Percentiles rank a stretch among this genome's conserved stretches.
These are phyloP conservation scores for Lecanicillium sp. DNA, from an alignment of 2,329 filamentous ascomycete species.

Conservation along the genomic window DNA sequence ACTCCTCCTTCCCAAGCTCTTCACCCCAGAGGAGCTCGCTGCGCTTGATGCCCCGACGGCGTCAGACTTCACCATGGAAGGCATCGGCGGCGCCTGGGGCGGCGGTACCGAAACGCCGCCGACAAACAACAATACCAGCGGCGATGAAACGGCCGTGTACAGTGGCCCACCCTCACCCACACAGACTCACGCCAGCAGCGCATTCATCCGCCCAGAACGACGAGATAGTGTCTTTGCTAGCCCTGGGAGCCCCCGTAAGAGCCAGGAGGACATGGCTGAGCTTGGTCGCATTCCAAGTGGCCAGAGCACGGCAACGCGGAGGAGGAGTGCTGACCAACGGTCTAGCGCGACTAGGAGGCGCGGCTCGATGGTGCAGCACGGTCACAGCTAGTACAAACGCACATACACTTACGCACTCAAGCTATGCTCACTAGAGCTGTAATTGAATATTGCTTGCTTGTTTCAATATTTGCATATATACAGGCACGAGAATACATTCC, in stretches of 20 bases:
- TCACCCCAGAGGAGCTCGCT: conserved; percentile 51
- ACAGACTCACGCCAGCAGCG: background rate
- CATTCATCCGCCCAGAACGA: conserved; percentile 7
- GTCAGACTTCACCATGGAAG: conserved; percentile 68
- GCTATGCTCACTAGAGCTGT: no score
- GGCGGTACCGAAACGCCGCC: conserved; percentile 13
- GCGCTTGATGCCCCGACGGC: conserved; percentile 67
- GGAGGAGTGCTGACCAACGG: conserved; percentile 18
- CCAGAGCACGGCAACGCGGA: conserved; percentile 22
- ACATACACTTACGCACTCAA: conserved; percentile 13
- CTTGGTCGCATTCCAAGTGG: conserved; percentile 21
- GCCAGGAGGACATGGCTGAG: conserved; percentile 27
- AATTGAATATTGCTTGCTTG: no score
- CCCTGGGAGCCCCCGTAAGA: conserved; percentile 20
- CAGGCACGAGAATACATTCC: no score
- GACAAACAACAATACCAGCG: conserved; percentile 6
- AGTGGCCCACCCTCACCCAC: conserved; percentile 10
- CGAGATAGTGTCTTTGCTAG: conserved; percentile 19
- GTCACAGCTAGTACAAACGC: background rate
- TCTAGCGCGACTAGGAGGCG: conserved; percentile 3
- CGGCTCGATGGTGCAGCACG: background rate
- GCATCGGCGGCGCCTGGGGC: conserved; percentile 57
- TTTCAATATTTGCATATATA: no score
- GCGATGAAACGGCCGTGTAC: conserved; percentile 12
- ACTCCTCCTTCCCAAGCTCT: conserved; percentile 53